Conservation (phyloP, 2,329 filamentous ascomycete genomes). For the Ophiostoma montium region DNA sequence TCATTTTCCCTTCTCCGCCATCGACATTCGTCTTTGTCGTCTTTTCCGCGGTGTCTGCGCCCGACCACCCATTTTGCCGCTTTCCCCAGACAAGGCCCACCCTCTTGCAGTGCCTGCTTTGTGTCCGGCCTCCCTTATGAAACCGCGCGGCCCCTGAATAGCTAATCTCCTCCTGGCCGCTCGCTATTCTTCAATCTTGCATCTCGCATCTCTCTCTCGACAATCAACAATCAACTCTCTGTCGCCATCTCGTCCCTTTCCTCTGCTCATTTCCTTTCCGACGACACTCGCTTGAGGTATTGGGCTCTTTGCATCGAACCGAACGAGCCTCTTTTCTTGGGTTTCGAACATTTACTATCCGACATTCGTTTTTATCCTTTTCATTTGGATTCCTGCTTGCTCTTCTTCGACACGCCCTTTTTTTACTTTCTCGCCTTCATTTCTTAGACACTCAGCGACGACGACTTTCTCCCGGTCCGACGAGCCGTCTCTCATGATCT, state of each 20-base stretch:
- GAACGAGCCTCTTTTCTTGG: not conserved
- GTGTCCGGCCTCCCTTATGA: conserved; percentile 1
- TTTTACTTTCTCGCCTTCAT: not conserved
- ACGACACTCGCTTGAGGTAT: not conserved
- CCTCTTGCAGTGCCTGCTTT: conserved; percentile 1
- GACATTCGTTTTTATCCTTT: not conserved
- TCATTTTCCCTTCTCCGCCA: no score
- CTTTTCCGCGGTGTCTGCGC: not conserved
- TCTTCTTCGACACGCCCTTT: not conserved
- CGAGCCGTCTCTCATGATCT: not conserved
- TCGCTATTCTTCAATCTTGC: not conserved
- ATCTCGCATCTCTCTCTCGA: not conserved
- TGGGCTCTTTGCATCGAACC: not conserved
- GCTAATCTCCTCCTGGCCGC: conserved; percentile 6
- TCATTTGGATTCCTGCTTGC: not conserved
- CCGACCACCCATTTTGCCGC: not conserved
- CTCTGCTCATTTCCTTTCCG: not conserved
- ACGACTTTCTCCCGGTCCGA: not conserved
- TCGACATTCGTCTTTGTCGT: no score
- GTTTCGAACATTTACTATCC: not conserved
- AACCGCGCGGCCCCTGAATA: conserved; percentile 4
- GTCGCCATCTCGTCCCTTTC: not conserved
- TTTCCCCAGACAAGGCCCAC: conserved; percentile 3
- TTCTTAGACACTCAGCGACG: not conserved
- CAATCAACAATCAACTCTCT: not conserved